These are phyloP conservation scores for Apiotrichum akiyoshidainum DNA, from an alignment of 1,284 basidiomycete species.

Conservation along the genomic window DNA sequence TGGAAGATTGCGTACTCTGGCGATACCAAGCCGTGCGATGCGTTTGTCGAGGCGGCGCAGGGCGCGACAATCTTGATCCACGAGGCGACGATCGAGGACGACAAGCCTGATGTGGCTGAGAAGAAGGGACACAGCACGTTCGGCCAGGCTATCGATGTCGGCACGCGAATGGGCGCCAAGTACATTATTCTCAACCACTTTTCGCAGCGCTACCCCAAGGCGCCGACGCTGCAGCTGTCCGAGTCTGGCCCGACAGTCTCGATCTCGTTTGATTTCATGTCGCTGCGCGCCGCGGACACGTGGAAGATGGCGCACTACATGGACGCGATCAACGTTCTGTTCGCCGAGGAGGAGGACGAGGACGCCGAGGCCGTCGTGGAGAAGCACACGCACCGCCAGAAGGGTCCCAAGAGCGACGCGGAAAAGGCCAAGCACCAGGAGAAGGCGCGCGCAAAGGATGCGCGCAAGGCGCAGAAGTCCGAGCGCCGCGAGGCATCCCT, in stretches of 20 bases:
- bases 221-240: background rate
- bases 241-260: slow-evolving; percentile 55
- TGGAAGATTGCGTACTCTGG: slow-evolving; percentile 86
- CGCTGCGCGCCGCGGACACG: slow-evolving; percentile 69
- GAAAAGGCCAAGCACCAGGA: background rate
- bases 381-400: background rate
- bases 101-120: slow-evolving; percentile 68
- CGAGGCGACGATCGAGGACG: slow-evolving; percentile 82
- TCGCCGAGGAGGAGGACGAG: slow-evolving; percentile 60
- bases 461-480: background rate
- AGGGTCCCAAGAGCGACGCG: background rate
- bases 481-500: background rate
- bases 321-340: slow-evolving; percentile 66
- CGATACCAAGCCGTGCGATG: slow-evolving; percentile 76
- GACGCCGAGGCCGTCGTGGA: slow-evolving; percentile 49
- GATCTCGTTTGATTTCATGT: slow-evolving; percentile 76
- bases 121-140: slow-evolving; percentile 85
- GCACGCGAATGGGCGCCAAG: slow-evolving; percentile 72
- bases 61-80: slow-evolving; percentile 82
- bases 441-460: background rate
- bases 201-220: slow-evolving; percentile 85
- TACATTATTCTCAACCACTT: slow-evolving; percentile 90
- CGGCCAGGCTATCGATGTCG: slow-evolving; percentile 78
- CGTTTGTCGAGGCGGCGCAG: slow-evolving; percentile 64
- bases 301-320: slow-evolving; percentile 75